Percentiles rank a stretch among this genome's conserved stretches.
Conservation (phyloP, 495 filamentous ascomycete genomes). For the Penicillium macrosclerotiorum region DNA sequence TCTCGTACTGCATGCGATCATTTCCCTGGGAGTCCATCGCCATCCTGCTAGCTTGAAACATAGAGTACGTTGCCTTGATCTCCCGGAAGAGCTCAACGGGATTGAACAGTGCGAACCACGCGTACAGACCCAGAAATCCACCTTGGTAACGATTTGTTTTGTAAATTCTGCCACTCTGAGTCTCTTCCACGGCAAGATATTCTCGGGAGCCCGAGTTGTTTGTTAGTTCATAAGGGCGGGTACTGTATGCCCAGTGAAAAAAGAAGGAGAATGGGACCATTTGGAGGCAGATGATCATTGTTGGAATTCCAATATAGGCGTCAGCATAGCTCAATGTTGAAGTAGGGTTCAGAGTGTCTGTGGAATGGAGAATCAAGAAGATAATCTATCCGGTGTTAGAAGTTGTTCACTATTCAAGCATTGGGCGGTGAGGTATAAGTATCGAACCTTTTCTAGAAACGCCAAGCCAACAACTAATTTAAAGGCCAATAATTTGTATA, state of each 20-base stretch:
- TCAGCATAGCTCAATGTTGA: conserved; percentile 30
- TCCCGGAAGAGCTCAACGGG: conserved; percentile 9
- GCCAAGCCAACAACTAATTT: conserved; percentile 32
- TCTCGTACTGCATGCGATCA: not conserved
- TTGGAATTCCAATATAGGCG: conserved; percentile 30
- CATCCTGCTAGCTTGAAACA: not conserved
- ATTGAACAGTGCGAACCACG: conserved; percentile 15
- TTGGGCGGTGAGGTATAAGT: not conserved
- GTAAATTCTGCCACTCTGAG: not conserved
- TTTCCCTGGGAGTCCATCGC: not conserved
- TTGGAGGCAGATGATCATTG: conserved; percentile 33
- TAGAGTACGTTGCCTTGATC: conserved; percentile 3
- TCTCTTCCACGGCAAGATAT: conserved; percentile 5
- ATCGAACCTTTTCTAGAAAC: conserved; percentile 25
- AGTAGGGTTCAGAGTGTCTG: conserved; percentile 18
- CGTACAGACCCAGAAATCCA: conserved; percentile 10
- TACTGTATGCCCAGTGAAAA: conserved; percentile 31
- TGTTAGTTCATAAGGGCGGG: conserved; percentile 15
- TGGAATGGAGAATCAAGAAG: conserved; percentile 29
- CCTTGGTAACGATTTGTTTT: conserved; percentile 13
- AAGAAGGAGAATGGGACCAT: conserved; percentile 35
- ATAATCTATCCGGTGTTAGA: conserved; percentile 14
- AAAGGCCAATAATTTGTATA: conserved; percentile 32
- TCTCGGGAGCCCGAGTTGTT: not conserved
- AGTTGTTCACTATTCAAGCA: not conserved